Base-by-base conservation (phyloP, 306 rosid genomes). In the Mimosa pudica region DNA sequence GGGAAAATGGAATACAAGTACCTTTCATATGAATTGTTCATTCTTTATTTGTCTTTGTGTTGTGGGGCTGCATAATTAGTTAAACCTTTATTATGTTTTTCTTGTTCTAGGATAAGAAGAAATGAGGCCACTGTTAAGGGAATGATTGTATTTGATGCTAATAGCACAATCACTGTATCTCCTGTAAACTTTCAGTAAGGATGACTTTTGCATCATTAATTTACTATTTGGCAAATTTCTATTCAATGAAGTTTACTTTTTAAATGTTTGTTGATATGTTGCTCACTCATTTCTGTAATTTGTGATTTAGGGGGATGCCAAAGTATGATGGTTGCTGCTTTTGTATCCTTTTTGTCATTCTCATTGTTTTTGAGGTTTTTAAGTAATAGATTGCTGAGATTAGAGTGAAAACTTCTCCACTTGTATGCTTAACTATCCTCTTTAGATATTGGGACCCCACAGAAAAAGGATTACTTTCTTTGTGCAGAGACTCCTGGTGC, bases 1-100 rank as follows among this genome's bases (percentile, higher is more conserved):
- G 98, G 99, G 70, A 90, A 84, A 90, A 96, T 96, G 99, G 99
- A 96, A 74, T 96, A 96, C 93, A 96, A 96, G 99, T 96, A 88
- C n/a, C 68, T 90, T 81, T 45, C 68, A 45, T 72, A 74, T 88
- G 73, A 63, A 11, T 48, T 16, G 10, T 2, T 11, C 35, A 13
- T 46, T 45, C 17, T 10, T 46, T 36, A 45, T 75, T 71, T 86
- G 48, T 64, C 16, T 77, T 63, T 17, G 30, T 78, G 80, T 76
- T n/a, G 30, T 30, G 14, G 64, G 57, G 52, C 18, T 54, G 54
- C 74, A 65, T 75, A 54, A 60, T 11, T 44, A n/a, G n/a, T 57
- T 78, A 8, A 73, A 74, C 24, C 75, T 79, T 30, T 63, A 1
- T 24, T 8, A 38, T 75, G 57, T 86, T 71, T 44, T 76, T 79